Conservation (phyloP, 805 yeast species). For the Kluyveromyces lactis region DNA sequence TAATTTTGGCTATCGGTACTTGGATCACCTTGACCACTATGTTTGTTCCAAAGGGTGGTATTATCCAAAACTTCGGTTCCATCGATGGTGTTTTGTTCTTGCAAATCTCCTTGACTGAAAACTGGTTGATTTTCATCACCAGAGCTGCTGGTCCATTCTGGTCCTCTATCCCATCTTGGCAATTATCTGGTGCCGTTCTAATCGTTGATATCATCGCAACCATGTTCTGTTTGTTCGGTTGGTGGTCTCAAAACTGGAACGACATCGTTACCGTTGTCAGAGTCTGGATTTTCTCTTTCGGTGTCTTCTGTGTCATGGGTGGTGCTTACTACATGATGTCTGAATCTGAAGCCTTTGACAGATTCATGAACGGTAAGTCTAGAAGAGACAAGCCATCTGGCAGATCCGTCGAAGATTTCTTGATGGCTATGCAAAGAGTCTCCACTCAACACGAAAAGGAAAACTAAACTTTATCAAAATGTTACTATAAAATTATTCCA, state of each 20-base stretch:
- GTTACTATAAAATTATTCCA: not conserved
- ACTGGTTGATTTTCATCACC: conserved; percentile 95
- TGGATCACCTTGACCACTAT: conserved; percentile 94
- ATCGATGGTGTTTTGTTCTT: conserved; percentile 88
- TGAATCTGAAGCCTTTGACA: conserved; percentile 69
- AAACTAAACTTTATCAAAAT: conserved; percentile 32
- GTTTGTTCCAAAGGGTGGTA: conserved; percentile 88
- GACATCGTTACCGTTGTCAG: conserved; percentile 92
- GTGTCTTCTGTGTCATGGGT: conserved; percentile 93
- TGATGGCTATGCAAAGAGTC: conserved; percentile 81
- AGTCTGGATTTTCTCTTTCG: conserved; percentile 93
- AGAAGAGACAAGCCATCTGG: conserved; percentile 44
- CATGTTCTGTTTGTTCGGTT: conserved; percentile 86
- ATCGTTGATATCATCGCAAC: conserved; percentile 87
- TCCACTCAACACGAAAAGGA: conserved; percentile 85
- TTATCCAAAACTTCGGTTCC: conserved; percentile 92
- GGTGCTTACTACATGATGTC: conserved; percentile 95
- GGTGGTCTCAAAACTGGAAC: conserved; percentile 98
- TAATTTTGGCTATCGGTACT: conserved; percentile 80
- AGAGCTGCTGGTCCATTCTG: conserved; percentile 98
- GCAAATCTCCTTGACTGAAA: conserved; percentile 90
- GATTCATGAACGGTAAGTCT: conserved; percentile 77
- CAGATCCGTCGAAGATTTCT: conserved; percentile 76
- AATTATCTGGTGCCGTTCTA: conserved; percentile 88
- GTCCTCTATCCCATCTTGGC: conserved; percentile 96